Evolutionary conservation across 768 basidiomycete genomes (phyloP), one percentile per base, ranked within the genome.

Genomic region (Naganishia onofrii): DNA sequence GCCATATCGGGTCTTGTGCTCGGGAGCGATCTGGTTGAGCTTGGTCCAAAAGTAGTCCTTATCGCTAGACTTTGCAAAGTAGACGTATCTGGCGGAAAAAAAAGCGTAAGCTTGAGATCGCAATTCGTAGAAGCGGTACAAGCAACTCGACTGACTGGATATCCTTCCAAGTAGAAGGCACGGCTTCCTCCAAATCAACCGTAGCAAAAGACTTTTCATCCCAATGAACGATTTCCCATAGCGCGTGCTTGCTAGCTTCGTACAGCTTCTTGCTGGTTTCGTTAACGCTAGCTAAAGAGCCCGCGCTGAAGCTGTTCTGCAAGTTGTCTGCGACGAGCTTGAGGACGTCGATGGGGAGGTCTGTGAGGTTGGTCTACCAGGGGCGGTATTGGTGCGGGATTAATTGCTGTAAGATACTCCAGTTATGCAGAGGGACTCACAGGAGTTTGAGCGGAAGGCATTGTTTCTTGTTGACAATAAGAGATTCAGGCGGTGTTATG

Each of bases 31-130:
- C 8, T 28, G n/a, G 53, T 54, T 10, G 29, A 54, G 53, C 53
- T 54, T 54, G 53, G 53, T 31, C 53, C 26, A 54, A 23, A 54
- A 54, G n/a, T 54, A 54, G 53, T 23, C 53, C 36, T 36, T 36
- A 26, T 54, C 15, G 53, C 3, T 17, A 31, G 53, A 31, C 29
- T 54, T 23, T 13, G 53, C 17, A 13, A 54, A 31, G 53, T 52
- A 52, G 53, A 54, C n/a, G n/a, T 54, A 54, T 13, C 53, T 54
- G 17, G 19, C 5, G 36, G 48, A 17, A 21, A 5, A 19, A 19
- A 17, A 17, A 19, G 5, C 7, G 19, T 52, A 5, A 52, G 48
- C 48, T 52, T 26, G 6, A 36, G 6, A 36, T 52, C 21, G 26
- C 26, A n/a, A 17, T 17, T 52, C 5, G 21, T 4, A 26, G 17